Conservation (phyloP, 2,329 filamentous ascomycete species). For the Stagonosporopsis chrysanthemi region DNA sequence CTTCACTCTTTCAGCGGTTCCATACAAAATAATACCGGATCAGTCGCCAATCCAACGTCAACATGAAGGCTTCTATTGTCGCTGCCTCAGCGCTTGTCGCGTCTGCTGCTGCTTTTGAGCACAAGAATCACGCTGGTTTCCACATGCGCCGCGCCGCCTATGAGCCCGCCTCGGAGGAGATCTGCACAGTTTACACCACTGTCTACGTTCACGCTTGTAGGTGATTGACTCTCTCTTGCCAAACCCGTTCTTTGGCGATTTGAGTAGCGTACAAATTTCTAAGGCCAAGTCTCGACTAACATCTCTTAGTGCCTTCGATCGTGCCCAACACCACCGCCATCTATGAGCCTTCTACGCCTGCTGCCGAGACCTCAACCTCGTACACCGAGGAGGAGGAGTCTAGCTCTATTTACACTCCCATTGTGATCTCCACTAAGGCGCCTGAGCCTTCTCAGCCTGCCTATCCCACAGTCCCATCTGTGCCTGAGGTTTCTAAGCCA, state of each 20-base stretch:
- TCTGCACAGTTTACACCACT: slow-evolving; percentile 77
- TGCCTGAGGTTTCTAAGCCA: slow-evolving; percentile 22
- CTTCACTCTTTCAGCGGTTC: slow-evolving; percentile 92
- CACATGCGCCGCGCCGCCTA: slow-evolving; percentile 60
- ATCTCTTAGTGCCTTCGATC: slow-evolving; percentile 30
- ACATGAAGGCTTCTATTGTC: slow-evolving; percentile 77
- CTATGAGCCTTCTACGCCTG: slow-evolving; percentile 36
- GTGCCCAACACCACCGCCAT: slow-evolving; percentile 37
- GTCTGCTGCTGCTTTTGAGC: slow-evolving; percentile 64
- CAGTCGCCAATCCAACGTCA: slow-evolving; percentile 46
- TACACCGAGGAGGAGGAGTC: slow-evolving; percentile 72
- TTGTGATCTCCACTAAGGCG: slow-evolving; percentile 24
- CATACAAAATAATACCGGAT: slow-evolving; percentile 31
- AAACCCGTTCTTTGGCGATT: not conserved
- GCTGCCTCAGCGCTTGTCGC: slow-evolving; percentile 66
- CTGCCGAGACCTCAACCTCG: slow-evolving; percentile 78
- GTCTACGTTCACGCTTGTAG: slow-evolving; percentile 56
- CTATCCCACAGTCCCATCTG: slow-evolving; percentile 13
- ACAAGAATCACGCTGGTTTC: slow-evolving; percentile 70
- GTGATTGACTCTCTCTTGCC: slow-evolving; percentile 30
- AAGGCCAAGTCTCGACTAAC: slow-evolving; percentile 19
- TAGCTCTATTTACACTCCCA: slow-evolving; percentile 59
- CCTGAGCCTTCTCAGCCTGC: slow-evolving; percentile 17
- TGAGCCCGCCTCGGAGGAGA: slow-evolving; percentile 59
- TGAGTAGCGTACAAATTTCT: not conserved